A percentile compares a stretch with the other conserved stretches of the same genome.
phyloP scores from a whole-genome alignment of 345 rosid species.

The Excoecaria agallocha region DNA sequence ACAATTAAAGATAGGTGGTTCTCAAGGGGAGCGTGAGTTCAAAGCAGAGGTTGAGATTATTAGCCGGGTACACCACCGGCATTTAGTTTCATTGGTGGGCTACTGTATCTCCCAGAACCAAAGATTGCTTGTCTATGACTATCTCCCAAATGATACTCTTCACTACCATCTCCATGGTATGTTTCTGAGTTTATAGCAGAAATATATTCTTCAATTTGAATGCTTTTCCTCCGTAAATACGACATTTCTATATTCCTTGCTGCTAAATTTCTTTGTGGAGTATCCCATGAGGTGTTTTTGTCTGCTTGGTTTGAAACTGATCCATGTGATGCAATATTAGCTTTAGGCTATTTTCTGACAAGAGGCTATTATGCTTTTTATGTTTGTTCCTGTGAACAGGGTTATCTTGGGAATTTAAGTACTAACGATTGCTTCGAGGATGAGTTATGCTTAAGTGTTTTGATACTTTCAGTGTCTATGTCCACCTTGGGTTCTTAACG shows the following conservation, averaged over 20 bases:
- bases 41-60: constrained; percentile 97
- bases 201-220: background rate
- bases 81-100: constrained; percentile 95
- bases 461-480: background rate
- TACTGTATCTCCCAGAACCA: constrained; percentile 83
- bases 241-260: background rate
- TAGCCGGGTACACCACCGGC: constrained; percentile 92
- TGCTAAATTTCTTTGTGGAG: background rate
- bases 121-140: constrained; percentile 90
- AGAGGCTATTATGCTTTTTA: background rate
- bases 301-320: background rate
- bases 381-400: background rate
- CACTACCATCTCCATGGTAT: constrained; percentile 90
- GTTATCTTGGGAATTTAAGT: background rate
- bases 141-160: constrained; percentile 80
- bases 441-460: background rate
- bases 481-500: background rate
- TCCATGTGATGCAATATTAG: background rate
- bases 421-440: background rate
- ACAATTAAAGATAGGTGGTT: constrained; percentile 91
- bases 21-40: constrained; percentile 96
- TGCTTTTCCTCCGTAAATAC: background rate
- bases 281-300: background rate
- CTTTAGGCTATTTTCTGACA: background rate
- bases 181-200: constrained; percentile 19